phyloP scores from a whole-genome alignment of 345 rosid species.

The Populus davidiana region DNA sequence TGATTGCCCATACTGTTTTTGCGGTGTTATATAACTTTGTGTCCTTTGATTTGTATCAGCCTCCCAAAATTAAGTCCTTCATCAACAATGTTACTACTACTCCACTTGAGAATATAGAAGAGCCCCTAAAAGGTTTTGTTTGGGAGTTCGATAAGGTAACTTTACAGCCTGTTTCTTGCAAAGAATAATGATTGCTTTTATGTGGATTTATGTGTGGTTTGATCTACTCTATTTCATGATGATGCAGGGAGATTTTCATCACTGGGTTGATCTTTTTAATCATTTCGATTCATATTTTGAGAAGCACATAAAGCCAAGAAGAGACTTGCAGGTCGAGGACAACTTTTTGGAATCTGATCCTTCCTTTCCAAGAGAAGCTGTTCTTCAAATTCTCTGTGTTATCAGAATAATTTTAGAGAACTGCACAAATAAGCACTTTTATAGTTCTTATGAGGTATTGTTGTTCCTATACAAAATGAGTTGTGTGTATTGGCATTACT shows the following conservation, averaged over 20 bases:
- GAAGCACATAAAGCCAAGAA: slow-evolving; percentile 77
- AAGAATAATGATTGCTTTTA: not conserved
- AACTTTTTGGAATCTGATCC: slow-evolving; percentile 63
- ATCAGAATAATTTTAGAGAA: slow-evolving; percentile 87
- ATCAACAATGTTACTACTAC: slow-evolving; percentile 58
- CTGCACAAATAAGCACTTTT: slow-evolving; percentile 88
- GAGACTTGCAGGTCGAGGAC: slow-evolving; percentile 80
- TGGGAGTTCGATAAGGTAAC: slow-evolving; percentile 95
- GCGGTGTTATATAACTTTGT: not conserved
- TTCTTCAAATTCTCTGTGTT: slow-evolving; percentile 89
- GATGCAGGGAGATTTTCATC: slow-evolving; percentile 94
- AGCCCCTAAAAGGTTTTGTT: slow-evolving; percentile 66
- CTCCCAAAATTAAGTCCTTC: slow-evolving; percentile 85
- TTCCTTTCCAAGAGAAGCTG: slow-evolving; percentile 82
- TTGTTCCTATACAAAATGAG: slow-evolving; percentile 3
- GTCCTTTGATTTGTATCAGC: slow-evolving; percentile 44
- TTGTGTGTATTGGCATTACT: not conserved
- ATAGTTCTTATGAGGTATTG: slow-evolving; percentile 88
- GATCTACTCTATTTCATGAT: slow-evolving; percentile 17
- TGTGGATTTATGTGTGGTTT: slow-evolving; percentile 2
- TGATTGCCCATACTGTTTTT: not conserved
- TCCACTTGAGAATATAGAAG: slow-evolving; percentile 73
- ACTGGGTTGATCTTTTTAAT: slow-evolving; percentile 97
- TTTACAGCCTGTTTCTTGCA: slow-evolving; percentile 7
- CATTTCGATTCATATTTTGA: slow-evolving; percentile 90